These are phyloP conservation scores for Xylariaceae sp. DNA, from an alignment of 2,329 filamentous ascomycete species.

Conservation along the genomic window DNA sequence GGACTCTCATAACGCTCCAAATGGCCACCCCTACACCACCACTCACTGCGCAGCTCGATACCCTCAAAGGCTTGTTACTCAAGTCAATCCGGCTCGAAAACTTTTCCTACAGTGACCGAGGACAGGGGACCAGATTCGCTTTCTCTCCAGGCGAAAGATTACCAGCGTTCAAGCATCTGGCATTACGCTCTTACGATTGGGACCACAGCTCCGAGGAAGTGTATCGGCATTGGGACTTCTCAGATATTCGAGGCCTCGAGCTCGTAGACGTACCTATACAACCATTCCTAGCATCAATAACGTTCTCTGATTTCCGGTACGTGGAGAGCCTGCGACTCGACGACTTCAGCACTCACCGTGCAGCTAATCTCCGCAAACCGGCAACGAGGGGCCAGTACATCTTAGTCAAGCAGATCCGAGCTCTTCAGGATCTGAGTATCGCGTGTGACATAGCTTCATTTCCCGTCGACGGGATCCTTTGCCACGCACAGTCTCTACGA, in stretches of 20 bases:
- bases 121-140: constrained; percentile 42
- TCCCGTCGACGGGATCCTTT: constrained; percentile 36
- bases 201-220: constrained; percentile 38
- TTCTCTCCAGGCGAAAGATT: constrained; percentile 39
- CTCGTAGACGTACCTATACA: constrained; percentile 42
- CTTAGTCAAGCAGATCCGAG: constrained; percentile 37
- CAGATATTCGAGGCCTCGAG: constrained; percentile 37
- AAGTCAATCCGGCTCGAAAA: constrained; percentile 33
- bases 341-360: constrained; percentile 43
- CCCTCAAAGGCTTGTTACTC: constrained; percentile 42
- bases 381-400: constrained; percentile 37
- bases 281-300: constrained; percentile 42
- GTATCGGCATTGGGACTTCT: constrained; percentile 44
- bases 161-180: constrained; percentile 39
- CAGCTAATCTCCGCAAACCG: constrained; percentile 35
- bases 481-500: constrained; percentile 37
- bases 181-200: constrained; percentile 48
- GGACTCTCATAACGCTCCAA: constrained; percentile 38
- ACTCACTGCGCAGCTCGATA: constrained; percentile 38
- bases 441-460: constrained; percentile 41
- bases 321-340: constrained; percentile 40
- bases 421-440: constrained; percentile 37
- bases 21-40: constrained; percentile 38
- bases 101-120: constrained; percentile 42
- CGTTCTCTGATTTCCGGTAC: constrained; percentile 33